Evolutionary conservation across 129 eudicot species (phyloP).

Genomic region (Saposhnikovia divaricata): DNA sequence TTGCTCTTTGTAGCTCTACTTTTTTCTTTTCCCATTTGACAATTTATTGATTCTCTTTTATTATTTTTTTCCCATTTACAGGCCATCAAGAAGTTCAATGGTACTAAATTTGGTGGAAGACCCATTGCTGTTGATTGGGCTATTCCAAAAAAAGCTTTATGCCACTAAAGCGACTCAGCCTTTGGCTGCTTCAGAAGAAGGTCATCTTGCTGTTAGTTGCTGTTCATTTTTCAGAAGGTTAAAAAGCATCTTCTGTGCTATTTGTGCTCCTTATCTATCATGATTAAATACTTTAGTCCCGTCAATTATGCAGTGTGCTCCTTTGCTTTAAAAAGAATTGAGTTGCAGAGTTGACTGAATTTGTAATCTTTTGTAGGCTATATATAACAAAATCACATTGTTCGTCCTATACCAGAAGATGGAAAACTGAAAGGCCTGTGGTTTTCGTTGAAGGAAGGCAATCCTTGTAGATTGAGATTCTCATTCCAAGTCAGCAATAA

Average conservation of each 20-base stretch:
- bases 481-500: conserved; percentile 60
- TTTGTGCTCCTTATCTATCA: background rate
- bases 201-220: conserved; percentile 19
- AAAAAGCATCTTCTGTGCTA: background rate
- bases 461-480: conserved; percentile 50
- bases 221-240: background rate
- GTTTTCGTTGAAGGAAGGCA: conserved; percentile 69
- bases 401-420: conserved; percentile 49
- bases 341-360: too few species aligned
- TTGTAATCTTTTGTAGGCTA: too few species aligned
- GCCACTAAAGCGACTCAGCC: conserved; percentile 33
- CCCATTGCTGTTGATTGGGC: conserved; percentile 99
- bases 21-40: background rate
- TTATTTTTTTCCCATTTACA: conserved; percentile 16
- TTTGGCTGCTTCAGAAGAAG: conserved; percentile 37
- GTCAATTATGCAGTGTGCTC: background rate
- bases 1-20: background rate
- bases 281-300: background rate
- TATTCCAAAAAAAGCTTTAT: conserved; percentile 69
- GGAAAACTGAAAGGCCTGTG: conserved; percentile 57
- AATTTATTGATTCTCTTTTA: background rate
- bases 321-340: too few species aligned
- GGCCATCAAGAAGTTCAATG: conserved; percentile 88
- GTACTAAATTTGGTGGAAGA: conserved; percentile 56
- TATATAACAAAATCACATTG: too few species aligned